phyloP scores from a whole-genome alignment of 805 yeast genomes.

The Pichia scutulata region DNA sequence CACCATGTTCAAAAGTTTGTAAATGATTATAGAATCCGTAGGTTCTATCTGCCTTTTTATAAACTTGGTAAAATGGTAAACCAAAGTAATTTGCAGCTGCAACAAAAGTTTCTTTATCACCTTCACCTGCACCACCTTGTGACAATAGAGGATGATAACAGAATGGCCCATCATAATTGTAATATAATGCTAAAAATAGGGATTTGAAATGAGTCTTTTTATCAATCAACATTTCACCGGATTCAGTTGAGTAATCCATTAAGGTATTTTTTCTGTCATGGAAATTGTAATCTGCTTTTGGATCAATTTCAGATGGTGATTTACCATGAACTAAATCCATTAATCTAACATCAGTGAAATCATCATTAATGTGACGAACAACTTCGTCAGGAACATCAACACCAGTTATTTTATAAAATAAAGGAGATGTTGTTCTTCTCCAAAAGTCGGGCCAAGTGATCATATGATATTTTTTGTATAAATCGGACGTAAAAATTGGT shows the following conservation, averaged over 20 bases:
- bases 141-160: constrained; percentile 53
- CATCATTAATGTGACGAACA: constrained; percentile 28
- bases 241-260: constrained; percentile 55
- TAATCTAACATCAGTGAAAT: constrained; percentile 17
- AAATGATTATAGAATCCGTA: constrained; percentile 24
- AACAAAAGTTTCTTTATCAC: constrained; percentile 68
- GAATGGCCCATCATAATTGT: constrained; percentile 57
- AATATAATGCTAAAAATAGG: constrained; percentile 54
- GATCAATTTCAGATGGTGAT: constrained; percentile 3
- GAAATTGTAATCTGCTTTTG: constrained; percentile 24
- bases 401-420: constrained; percentile 51
- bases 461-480: constrained; percentile 38
- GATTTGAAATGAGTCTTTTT: constrained; percentile 52
- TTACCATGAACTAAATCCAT: constrained; percentile 2
- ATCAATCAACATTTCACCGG: constrained; percentile 58
- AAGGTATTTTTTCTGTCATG: constrained; percentile 59
- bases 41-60: constrained; percentile 25
- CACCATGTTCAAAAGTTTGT: constrained; percentile 21
- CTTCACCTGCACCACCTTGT: constrained; percentile 66
- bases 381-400: constrained; percentile 28
- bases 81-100: constrained; percentile 51
- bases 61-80: constrained; percentile 42
- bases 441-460: constrained; percentile 72
- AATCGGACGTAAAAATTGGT: constrained; percentile 37
- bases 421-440: constrained; percentile 59